Evolutionary conservation across 495 filamentous ascomycete genomes (phyloP), one percentile per base, ranked within the genome.

Genomic region (Daldinia vernicosa): DNA sequence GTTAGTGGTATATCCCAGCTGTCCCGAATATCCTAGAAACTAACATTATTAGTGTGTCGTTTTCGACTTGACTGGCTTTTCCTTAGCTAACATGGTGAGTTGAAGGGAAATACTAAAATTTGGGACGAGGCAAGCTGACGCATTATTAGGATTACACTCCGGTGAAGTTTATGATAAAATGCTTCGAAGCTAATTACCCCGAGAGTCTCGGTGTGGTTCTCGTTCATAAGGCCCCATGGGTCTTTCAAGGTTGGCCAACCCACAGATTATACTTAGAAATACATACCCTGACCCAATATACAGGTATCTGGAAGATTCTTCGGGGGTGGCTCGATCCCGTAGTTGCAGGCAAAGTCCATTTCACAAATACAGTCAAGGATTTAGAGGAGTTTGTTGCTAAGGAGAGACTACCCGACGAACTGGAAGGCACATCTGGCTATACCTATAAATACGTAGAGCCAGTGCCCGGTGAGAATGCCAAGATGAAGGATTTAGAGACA

Each of bases 81-180:
- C 90, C 51, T 82, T 98, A 80, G 89, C 94, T 1, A 99, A 99
- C 78, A 97, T 99, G 95, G 92, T 94, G 82, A 76, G 83, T 60
- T 15, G 12, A 45, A 8, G 8, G 17, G 26, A 27, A 30, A 51
- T 15, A 22, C 7, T 47, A 9, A 43, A 11, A 28, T 28, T 22
- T 30, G 8, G 2, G 28, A 55, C n/a, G 45, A 11, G 47, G n/a
- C 15, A 64, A 39, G 17, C 75, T 80, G 63, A 80, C 37, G 50
- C 15, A n/a, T 5, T 60, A 12, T 8, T 15, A 94, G 92, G 95
- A 99, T 76, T 98, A 98, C 76, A 87, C 92, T 0, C 95, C 95
- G 0, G 93, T 99, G 26, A 98, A 95, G 75, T 98, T 98, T 84
- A 97, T 99, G 88, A 98, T 98, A 83, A 97, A 97, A 82, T 97